Evolutionary conservation across 2,329 filamentous ascomycete genomes (phyloP), one percentile per base, ranked within the genome.

Genomic region (Cladobotryum protrusum): DNA sequence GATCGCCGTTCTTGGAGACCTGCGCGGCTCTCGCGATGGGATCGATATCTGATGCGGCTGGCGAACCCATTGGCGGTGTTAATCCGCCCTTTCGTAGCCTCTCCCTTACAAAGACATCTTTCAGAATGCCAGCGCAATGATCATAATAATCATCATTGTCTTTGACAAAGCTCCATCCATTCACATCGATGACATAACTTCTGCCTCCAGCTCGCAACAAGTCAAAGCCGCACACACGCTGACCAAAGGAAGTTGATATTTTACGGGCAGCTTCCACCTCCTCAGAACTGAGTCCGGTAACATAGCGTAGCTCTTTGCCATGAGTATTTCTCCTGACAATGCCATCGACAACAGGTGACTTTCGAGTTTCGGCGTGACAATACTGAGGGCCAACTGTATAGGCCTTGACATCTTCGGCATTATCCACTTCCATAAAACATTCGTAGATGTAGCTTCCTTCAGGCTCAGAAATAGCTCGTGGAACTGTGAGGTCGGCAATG

Each of bases 111-210:
- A 99, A 97, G 64, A 95, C 88, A 6, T 93, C 85, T 62, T 85
- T 88, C 46, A 99, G 73, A 44, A 97, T 96, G 52, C 76, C 84
- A 18, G 93, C 83, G 59, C 86, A 93, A 62, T 89, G 89, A 62
- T 97, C 88, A 66, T 99, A 99, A 68, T 99, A 99, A 53, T 95
- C 91, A 55, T 96, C 92, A 61, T 99, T 99, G 67, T 99, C 95
- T 67, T 99, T 99, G 67, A 99, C 93, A 62, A 99, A 99, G 64
- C 92, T 97, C 95, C 95, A 99, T 12, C 93, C 93, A 66, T 99
- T 99, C 59, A 99, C 93, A 61, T 99, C 93, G 58, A 99, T 99
- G 44, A 99, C 93, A 69, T 89, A 99, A 65, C 92, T 97, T 66
- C 89, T 89, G 14, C 90, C 89, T 45, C 83, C 85, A 12, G 91